Percentiles rank a stretch among this genome's conserved stretches.
Evolutionary conservation across 192 early-diverging fungal species (phyloP).

Genomic region (Mortierella claussenii): DNA sequence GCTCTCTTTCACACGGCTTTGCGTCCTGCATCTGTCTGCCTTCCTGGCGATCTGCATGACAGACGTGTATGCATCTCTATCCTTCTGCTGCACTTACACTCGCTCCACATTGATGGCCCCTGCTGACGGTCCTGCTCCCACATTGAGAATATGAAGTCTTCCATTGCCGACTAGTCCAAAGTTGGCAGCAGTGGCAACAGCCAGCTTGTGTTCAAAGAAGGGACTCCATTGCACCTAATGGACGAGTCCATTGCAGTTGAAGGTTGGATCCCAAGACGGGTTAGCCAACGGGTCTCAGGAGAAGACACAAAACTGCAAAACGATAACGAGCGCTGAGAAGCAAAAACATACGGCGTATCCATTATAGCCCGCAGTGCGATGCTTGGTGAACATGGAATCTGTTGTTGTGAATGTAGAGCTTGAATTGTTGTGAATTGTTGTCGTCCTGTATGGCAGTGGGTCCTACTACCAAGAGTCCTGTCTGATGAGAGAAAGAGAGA

Average conservation of each 20-base stretch:
- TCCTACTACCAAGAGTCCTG: too few species aligned
- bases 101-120: slow-evolving; percentile 58
- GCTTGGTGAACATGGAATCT: slow-evolving; percentile 61
- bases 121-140: slow-evolving; percentile 56
- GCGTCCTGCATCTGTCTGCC: too few species aligned
- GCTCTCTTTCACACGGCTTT: too few species aligned
- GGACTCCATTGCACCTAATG: slow-evolving; percentile 95
- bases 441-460: too few species aligned
- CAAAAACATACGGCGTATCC: slow-evolving; percentile 81
- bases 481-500: too few species aligned
- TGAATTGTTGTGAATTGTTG: too few species aligned
- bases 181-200: slow-evolving; percentile 90
- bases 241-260: too few species aligned
- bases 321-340: too few species aligned
- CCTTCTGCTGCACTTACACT: slow-evolving; percentile 63
- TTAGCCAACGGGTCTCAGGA: too few species aligned
- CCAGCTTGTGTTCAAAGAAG: slow-evolving; percentile 90
- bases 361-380: slow-evolving; percentile 86
- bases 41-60: too few species aligned
- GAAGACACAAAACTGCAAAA: too few species aligned
- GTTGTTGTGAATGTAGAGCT: background rate
- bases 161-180: slow-evolving; percentile 99
- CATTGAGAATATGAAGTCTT: slow-evolving; percentile 79
- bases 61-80: background rate
- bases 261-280: too few species aligned